Percentiles rank a stretch among this genome's conserved stretches.
phyloP scores from a whole-genome alignment of 2,329 filamentous ascomycete species.

The Teratosphaeria destructans region DNA sequence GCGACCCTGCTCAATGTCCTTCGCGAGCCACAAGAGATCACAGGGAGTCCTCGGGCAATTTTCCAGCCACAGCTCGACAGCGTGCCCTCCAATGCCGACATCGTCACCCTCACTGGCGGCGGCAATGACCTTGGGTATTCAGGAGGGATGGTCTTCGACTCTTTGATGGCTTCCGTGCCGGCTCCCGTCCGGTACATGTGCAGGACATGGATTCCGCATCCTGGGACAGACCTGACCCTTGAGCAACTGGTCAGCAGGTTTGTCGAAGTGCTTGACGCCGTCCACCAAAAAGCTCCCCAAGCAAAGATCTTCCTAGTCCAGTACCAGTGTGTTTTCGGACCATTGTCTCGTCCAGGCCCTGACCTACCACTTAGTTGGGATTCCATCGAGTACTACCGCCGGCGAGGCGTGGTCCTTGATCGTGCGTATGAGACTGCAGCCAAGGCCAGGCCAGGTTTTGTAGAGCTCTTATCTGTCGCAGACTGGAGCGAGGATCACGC shows the following conservation, averaged over 20 bases:
- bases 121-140: conserved; percentile 4
- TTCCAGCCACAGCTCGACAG: conserved; percentile 28
- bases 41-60: conserved; percentile 7
- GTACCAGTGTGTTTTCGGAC: conserved; percentile 7
- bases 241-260: conserved; percentile 3
- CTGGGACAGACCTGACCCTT: background rate
- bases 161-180: background rate
- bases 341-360: background rate
- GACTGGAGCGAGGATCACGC: conserved; percentile 7
- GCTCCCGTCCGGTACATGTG: background rate
- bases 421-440: conserved; percentile 5
- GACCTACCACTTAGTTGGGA: conserved; percentile 3
- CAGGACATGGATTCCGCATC: background rate
- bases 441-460: background rate
- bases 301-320: conserved; percentile 9
- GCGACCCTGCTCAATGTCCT: conserved; percentile 29
- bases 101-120: conserved; percentile 19
- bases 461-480: conserved; percentile 6
- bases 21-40: conserved; percentile 22
- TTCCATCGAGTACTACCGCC: conserved; percentile 2
- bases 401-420: background rate
- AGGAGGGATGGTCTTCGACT: conserved; percentile 1
- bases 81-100: conserved; percentile 26
- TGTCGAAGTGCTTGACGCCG: conserved; percentile 5
- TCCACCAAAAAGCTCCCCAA: conserved; percentile 1